A percentile compares a stretch with the other conserved stretches of the same genome.
phyloP scores from a whole-genome alignment of 257 asterid genomes.

The Solanum neorickii region DNA sequence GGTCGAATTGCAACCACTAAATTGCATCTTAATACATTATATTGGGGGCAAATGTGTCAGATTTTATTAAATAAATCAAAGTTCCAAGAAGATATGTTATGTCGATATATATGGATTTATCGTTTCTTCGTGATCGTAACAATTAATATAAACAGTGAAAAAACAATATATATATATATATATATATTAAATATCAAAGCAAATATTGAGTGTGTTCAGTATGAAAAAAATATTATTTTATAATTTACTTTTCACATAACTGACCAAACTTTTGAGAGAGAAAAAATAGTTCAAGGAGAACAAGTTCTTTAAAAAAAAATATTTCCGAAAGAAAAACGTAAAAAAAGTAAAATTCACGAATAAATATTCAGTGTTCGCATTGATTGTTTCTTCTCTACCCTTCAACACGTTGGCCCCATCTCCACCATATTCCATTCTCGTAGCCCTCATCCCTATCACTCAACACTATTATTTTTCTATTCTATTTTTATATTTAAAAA shows the following conservation, averaged over 20 bases:
- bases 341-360: background rate
- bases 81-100: background rate
- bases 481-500: background rate
- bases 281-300: background rate
- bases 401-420: background rate
- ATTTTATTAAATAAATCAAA: background rate
- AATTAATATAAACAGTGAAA: too few species aligned
- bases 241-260: background rate
- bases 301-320: background rate
- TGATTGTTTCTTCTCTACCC: background rate
- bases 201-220: background rate
- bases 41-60: background rate
- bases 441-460: background rate
- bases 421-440: background rate
- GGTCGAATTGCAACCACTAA: background rate
- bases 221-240: background rate
- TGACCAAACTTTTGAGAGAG: background rate
- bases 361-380: background rate
- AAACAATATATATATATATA: too few species aligned
- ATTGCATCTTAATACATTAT: background rate
- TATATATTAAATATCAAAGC: background rate
- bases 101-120: too few species aligned
- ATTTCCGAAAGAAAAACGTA: accelerated
- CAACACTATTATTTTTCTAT: accelerated
- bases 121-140: too few species aligned